phyloP scores from a whole-genome alignment of 305 asterid genomes.

The Solanum hybrid region DNA sequence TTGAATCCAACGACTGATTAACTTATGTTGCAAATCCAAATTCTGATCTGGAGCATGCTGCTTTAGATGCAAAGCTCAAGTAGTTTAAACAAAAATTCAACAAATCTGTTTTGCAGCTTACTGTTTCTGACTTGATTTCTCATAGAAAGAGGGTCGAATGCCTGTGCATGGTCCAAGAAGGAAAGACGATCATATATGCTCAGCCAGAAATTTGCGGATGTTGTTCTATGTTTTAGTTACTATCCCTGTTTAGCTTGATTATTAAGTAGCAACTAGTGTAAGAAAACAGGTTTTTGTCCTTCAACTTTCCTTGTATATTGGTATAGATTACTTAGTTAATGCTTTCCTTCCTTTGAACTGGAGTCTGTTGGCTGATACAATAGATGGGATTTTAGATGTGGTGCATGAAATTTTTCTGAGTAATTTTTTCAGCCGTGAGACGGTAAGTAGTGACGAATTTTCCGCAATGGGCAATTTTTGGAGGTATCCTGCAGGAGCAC shows the following conservation, averaged over 20 bases:
- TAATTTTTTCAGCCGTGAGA: neutral
- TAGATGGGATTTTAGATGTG: neutral
- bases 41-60: neutral
- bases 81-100: neutral
- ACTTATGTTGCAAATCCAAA: conserved; percentile 5
- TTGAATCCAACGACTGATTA: conserved; percentile 13
- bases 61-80: neutral
- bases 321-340: neutral
- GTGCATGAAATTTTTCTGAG: neutral
- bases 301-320: neutral
- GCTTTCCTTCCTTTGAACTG: neutral
- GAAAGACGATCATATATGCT: neutral
- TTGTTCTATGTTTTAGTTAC: neutral
- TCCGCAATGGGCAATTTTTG: neutral
- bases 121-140: neutral
- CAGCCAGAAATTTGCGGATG: neutral
- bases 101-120: neutral
- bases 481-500: neutral
- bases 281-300: neutral
- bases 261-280: neutral
- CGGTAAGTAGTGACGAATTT: neutral
- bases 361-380: neutral
- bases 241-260: neutral
- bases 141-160: neutral
- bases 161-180: neutral